Evolutionary conservation across 2,329 filamentous ascomycete species (phyloP), one percentile per base, ranked within the genome.

Genomic region (Malbranchea cinnamomea): DNA sequence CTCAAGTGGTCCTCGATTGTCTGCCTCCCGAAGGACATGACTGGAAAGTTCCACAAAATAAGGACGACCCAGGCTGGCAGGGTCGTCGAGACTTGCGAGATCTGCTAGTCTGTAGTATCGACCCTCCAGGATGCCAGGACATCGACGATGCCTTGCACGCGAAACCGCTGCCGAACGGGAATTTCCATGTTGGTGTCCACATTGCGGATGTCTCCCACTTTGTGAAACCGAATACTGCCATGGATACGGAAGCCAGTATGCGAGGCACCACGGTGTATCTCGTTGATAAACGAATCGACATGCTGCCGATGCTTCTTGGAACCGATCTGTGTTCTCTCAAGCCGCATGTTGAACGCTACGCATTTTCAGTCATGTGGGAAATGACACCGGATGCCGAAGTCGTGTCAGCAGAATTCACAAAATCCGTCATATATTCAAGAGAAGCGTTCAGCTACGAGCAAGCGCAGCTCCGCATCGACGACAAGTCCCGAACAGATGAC

Each of bases 151-250:
- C 89, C 11, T 69, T 98, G 5, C 91, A 98, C 54, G 85, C 89
- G 5, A 70, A 75, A 37, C 66, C 68, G 29, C 60, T 98, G 13
- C 77, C 83, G 0, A 95, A 95, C 46, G 89, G 91, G 24, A 94
- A 95, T 52, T 85, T 75, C 41, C 83, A 95, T 54, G 84, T 98
- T 6, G 89, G 89, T 39, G 89, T 98, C 10, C 91, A 98, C 56
- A 98, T 98, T 54, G 91, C 89, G 16, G 89, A 98, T 54, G 89
- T 98, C n/a, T 95, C 89, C 6, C 80, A 98, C 57, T 98, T 98
- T 49, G 89, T 98, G 46, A 92, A 89, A 57, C 85, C 91, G 15
- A 84, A 81, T 53, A 98, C 87, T 47, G 78, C 89, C 31, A 98
- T 98, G 89, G 91, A 98, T 51, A 71, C 75, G 27, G 89, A 98